A percentile compares a stretch with the other conserved stretches of the same genome.
Conservation (phyloP, 169 alveolate species). For the Cystoisospora suis region DNA sequence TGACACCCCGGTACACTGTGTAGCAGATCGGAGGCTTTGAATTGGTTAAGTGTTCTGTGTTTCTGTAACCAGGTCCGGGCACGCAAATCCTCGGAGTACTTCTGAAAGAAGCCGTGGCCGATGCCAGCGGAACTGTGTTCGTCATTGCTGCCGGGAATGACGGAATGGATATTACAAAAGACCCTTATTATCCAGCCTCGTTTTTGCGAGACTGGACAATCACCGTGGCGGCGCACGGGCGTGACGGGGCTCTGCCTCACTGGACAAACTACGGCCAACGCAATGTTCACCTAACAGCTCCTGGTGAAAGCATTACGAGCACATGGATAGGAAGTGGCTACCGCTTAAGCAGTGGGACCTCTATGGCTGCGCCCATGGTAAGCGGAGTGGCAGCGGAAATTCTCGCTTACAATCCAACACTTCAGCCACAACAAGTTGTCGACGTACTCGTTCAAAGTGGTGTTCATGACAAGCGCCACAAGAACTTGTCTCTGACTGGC, state of each 20-base stretch:
- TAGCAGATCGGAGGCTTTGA: no score
- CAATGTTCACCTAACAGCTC: conserved; percentile 78
- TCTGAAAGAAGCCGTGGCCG: conserved; percentile 44
- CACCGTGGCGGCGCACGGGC: conserved; percentile 43
- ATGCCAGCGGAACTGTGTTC: conserved; percentile 35
- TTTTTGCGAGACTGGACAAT: conserved; percentile 57
- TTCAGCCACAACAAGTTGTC: conserved; percentile 60
- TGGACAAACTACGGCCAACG: conserved; percentile 71
- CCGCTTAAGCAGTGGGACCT: conserved; percentile 70
- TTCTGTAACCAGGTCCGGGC: conserved; percentile 47
- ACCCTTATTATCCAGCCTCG: conserved; percentile 54
- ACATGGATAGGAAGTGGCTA: conserved; percentile 62
- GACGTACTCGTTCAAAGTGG: conserved; percentile 40
- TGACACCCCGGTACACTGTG: no score
- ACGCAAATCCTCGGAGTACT: conserved; percentile 51
- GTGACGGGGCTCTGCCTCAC: conserved; percentile 44
- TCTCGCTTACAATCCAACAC: conserved; percentile 42
- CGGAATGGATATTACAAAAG: conserved; percentile 54
- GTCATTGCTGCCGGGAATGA: conserved; percentile 66
- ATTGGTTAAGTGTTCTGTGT: neutral
- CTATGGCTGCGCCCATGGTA: conserved; percentile 79
- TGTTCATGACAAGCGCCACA: conserved; percentile 3
- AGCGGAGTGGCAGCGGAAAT: conserved; percentile 57
- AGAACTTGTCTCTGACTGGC: conserved; percentile 23
- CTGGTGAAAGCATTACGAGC: conserved; percentile 75